Evolutionary conservation across 169 alveolate species (phyloP).

Genomic region (Pseudocohnilembus persalinus): DNA sequence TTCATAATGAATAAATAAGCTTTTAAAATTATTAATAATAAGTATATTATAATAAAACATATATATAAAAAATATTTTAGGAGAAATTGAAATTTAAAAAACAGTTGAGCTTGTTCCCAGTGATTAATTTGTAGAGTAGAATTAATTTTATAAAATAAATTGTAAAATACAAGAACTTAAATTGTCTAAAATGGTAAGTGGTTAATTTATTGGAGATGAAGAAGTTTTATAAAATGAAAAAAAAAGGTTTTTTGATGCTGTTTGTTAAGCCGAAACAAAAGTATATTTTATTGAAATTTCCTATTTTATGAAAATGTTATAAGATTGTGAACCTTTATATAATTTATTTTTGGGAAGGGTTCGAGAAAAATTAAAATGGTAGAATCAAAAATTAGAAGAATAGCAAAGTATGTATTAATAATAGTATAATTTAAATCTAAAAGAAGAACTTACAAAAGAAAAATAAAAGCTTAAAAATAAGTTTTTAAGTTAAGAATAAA

Average conservation of each 20-base stretch:
- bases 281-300: background rate
- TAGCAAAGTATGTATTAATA: background rate
- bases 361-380: background rate
- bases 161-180: background rate
- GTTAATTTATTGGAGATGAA: background rate
- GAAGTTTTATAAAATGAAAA: background rate
- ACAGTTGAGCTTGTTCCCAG: background rate
- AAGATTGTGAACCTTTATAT: background rate
- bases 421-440: background rate
- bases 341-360: background rate
- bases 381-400: background rate
- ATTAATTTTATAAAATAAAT: too few species aligned
- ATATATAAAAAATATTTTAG: too few species aligned
- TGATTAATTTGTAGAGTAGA: background rate
- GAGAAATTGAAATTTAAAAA: background rate
- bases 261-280: background rate
- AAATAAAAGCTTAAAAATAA: too few species aligned
- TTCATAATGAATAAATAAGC: too few species aligned
- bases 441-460: too few species aligned
- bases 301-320: background rate
- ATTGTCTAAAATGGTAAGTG: background rate
- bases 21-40: too few species aligned
- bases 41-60: too few species aligned
- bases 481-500: too few species aligned
- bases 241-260: background rate